Base-by-base conservation (phyloP, 2,329 filamentous ascomycete species). In the Exophiala sp. region DNA sequence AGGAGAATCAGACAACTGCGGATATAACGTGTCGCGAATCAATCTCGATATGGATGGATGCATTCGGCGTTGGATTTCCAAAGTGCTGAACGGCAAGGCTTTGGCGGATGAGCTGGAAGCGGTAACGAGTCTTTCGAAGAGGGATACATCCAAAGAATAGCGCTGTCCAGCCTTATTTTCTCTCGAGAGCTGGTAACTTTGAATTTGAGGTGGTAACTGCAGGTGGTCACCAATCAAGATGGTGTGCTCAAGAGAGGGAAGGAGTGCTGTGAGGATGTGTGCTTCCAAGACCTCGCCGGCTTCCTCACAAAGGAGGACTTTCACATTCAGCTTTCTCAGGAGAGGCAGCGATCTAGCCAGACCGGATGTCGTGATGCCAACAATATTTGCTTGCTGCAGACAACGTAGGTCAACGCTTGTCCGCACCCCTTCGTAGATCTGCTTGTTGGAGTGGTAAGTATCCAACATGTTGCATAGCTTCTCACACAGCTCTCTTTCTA, bases 61-160 rank as follows among this genome's bases (percentile, higher is more conserved):
- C 84, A 89, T 89, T 9, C 85, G 76, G 10, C 84, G 72, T 63
- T 89, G 85, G 0, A 76, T 78, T 9, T 83, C 71, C 2, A 88
- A 70, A 3, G 68, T 71, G 44, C 61, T 68, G 47, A 69, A 69
- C 3, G 75, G 74, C 9, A 76, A 49, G 24, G 47, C 54, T 8
- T 59, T 43, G 2, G 57, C 58, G 38, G 53, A 46, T 4, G 52
- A 56, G 35, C 52, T 48, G 24, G 57, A 54, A 5, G 63, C 62
- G 6, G 66, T 59, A 5, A 76, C 72, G 0, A 82, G 70, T 24
- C 79, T 66, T 65, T 82, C 79, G 60, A 83, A 82, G 1, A 79
- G 70, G 1, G 73, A 78, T 3, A 72, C 61, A 49, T 82, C 78
- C 2, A 83, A 66, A 1, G 71, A 65, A 44, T 78, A 77, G 46